Evolutionary conservation across 108 stramenopile species (phyloP).

Genomic region (Nannochloropsis granulata): DNA sequence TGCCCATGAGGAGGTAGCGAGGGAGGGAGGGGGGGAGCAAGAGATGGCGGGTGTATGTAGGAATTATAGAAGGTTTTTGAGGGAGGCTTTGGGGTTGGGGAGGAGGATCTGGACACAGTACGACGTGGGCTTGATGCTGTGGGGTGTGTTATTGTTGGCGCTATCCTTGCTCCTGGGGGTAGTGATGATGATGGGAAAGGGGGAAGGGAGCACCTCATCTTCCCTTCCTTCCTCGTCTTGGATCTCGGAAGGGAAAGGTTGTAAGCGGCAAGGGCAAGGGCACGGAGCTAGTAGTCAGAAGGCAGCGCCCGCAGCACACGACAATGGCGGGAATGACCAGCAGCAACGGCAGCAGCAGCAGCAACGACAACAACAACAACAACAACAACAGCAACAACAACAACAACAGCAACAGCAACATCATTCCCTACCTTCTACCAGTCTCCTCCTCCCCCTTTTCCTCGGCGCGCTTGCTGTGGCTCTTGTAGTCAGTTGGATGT

Average conservation of each 20-base stretch:
- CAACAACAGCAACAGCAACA: no score
- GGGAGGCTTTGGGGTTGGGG: constrained; percentile 8
- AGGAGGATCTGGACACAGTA: constrained; percentile 23
- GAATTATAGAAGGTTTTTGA: constrained; percentile 5
- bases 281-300: neutral
- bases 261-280: neutral
- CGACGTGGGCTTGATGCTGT: constrained; percentile 11
- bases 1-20: neutral
- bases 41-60: neutral
- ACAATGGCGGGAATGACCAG: neutral
- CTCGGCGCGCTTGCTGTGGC: neutral
- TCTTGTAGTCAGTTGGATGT: neutral
- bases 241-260: neutral
- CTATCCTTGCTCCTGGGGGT: neutral
- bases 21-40: neutral
- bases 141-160: constrained; percentile 2
- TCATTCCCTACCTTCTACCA: neutral
- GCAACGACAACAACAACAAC: no score
- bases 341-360: neutral
- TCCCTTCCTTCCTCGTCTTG: neutral
- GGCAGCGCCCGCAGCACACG: neutral
- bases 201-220: neutral
- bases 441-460: neutral
- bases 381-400: neutral
- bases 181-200: neutral